A percentile compares a stretch with the other conserved stretches of the same genome.
Conservation (phyloP, 2,329 filamentous ascomycete species). For the Pestalotiopsis sp. region DNA sequence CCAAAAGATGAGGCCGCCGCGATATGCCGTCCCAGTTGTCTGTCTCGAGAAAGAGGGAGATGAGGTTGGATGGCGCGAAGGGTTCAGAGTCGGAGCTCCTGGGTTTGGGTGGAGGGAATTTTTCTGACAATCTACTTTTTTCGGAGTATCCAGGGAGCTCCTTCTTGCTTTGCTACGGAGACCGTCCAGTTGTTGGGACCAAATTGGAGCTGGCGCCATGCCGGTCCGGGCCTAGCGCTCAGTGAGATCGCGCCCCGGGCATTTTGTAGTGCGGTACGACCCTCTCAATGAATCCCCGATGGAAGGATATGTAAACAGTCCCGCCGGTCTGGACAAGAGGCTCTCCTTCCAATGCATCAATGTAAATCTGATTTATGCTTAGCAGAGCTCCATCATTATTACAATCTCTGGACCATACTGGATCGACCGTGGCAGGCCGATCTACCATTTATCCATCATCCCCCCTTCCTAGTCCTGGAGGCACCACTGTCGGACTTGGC, state of each 20-base stretch:
- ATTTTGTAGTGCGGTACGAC: background rate
- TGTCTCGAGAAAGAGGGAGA: background rate
- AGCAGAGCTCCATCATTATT: too few relatives aligned
- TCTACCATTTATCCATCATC: background rate
- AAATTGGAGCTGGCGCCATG: background rate
- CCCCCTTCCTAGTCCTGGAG: background rate
- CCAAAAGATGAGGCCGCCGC: background rate
- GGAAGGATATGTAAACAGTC: background rate
- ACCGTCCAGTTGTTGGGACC: background rate
- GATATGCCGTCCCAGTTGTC: conserved; percentile 1
- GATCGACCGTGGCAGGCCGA: background rate
- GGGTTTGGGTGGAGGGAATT: conserved; percentile 14
- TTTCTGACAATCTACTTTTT: conserved; percentile 13
- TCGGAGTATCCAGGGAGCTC: conserved; percentile 11
- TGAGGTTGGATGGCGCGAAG: conserved; percentile 5
- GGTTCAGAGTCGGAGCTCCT: conserved; percentile 7
- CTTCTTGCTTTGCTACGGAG: background rate
- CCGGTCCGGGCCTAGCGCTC: background rate
- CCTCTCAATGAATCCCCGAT: background rate
- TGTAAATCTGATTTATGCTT: background rate
- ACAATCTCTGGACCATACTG: too few relatives aligned
- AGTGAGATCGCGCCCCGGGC: background rate
- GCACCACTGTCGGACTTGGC: background rate
- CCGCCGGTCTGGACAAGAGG: background rate
- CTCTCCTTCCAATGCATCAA: background rate